Base-by-base conservation (phyloP, 345 rosid species). In the Raphanus sativus region DNA sequence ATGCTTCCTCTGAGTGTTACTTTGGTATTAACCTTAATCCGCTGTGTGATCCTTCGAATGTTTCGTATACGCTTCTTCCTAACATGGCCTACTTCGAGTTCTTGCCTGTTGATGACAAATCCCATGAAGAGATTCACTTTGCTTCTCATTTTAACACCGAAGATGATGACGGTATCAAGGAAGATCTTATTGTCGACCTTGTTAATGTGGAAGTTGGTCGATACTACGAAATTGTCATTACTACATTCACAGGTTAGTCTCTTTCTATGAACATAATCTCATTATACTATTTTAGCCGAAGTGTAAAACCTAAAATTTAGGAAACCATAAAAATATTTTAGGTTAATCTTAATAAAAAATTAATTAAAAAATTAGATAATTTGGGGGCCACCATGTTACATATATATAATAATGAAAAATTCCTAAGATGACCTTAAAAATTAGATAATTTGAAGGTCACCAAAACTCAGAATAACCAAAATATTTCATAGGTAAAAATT, bases 71-170 rank as follows among this genome's bases (percentile, higher is more conserved):
- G 8, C 91, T 94, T 73, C 82, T 94, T 29, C 94, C 98, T 1
- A 91, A 90, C 68, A 91, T 94, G 98, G 98, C 94, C 73, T 94
- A 86, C 77, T 91, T 91, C 59, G 98, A 94, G 87, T 94, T 94
- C 87, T 69, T 94, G 48, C 94, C 87, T 0, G 86, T 91, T 13
- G 84, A 86, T 69, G 86, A 89, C 63, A 86, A 83, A 78, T 73
- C 65, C 5, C 79, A 71, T 24, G 88, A 85, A 62, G 79, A 64
- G 33, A 59, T 82, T 67, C 45, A 61, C 29, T 73, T 67, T 52
- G 65, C 69, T 5, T 61, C 75, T 4, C 75, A 79, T 58, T 71
- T 73, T 8, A 86, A 91, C 50, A 85, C 78, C 71, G 81, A 81
- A 66, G 79, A 81, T 69, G 78, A 83, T 71, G 79, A 83, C 13